phyloP scores from a whole-genome alignment of 768 basidiomycete genomes.

The Xanthoconium purpureum region DNA sequence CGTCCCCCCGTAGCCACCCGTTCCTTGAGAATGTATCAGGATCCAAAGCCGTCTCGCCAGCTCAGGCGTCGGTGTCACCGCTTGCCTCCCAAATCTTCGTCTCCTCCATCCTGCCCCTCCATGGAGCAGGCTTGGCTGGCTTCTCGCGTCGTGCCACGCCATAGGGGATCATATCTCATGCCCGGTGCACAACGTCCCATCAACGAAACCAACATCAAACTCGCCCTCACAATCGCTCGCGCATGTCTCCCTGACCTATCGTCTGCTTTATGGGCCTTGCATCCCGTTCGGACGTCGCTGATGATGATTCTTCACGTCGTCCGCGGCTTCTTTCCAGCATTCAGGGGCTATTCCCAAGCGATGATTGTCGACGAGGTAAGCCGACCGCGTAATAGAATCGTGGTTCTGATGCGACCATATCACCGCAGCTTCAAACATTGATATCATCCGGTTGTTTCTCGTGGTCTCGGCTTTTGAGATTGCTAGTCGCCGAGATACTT shows the following conservation, averaged over 20 bases:
- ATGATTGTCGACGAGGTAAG: slow-evolving; percentile 80
- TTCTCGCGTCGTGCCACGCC: slow-evolving; percentile 49
- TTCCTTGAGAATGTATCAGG: slow-evolving; percentile 23
- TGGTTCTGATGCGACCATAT: background rate
- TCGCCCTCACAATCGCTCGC: slow-evolving; percentile 55
- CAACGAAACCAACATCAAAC: slow-evolving; percentile 49
- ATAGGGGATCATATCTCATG: slow-evolving; percentile 45
- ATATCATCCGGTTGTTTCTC: slow-evolving; percentile 70
- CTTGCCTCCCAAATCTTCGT: background rate
- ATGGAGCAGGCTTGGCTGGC: slow-evolving; percentile 53
- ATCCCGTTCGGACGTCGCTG: slow-evolving; percentile 66
- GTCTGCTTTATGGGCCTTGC: slow-evolving; percentile 47
- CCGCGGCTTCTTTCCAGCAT: slow-evolving; percentile 76
- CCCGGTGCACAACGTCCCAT: slow-evolving; percentile 72
- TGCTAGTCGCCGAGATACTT: slow-evolving; percentile 60
- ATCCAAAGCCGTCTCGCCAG: slow-evolving; percentile 21
- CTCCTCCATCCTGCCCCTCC: slow-evolving; percentile 7
- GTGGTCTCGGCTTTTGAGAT: slow-evolving; percentile 58
- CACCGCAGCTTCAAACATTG: slow-evolving; percentile 59
- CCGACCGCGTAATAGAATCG: slow-evolving; percentile 13
- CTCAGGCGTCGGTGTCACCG: slow-evolving; percentile 17
- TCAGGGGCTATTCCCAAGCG: slow-evolving; percentile 84
- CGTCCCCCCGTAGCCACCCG: slow-evolving; percentile 14
- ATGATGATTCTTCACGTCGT: slow-evolving; percentile 69
- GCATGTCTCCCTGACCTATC: slow-evolving; percentile 57